Evolutionary conservation across 805 yeast genomes (phyloP), one percentile per base, ranked within the genome.

Genomic region (Nakazawaea wickerhamii): DNA sequence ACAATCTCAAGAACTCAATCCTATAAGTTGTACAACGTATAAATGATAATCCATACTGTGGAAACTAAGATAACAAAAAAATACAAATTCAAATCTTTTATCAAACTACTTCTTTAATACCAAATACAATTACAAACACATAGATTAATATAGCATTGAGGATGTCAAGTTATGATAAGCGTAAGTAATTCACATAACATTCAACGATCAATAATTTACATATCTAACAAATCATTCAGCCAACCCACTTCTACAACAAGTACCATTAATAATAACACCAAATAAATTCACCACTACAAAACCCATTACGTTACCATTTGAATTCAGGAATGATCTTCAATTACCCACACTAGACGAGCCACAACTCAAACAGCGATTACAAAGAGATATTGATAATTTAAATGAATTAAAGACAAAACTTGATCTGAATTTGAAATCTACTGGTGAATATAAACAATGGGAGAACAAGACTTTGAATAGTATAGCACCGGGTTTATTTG

Each of bases 261-360:
- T 43, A 3, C 46, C 46, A 5, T 38, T 43, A 22, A 23, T 38
- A 10, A 34, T 43, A 21, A 38, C 36, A 2, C 46, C 42, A 13
- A 43, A 38, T 33, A 34, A 35, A 14, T 25, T 38, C 40, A 43
- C 46, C 13, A 38, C 32, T 14, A 15, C 41, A 5, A 43, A 38
- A 14, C 26, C 46, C 3, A 20, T 43, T 4, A 38, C 43, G 13
- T 15, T 43, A 9, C 46, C 46, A 5, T 43, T 38, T 23, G 46
- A 34, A 27, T 37, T 30, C 26, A 30, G 30, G 9, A 9, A 36
- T 14, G 44, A 41, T 15, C 20, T 41, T 9, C 11, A 5, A n/a
- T 5, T 31, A 7, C 44, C 44, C 5, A 6, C 15, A 2, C 13
- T 41, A 5, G 27, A 41, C 17, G 8, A 22, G n/a, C 17, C n/a